A percentile compares a stretch with the other conserved stretches of the same genome.
These are phyloP conservation scores for Vicia faba DNA, from an alignment of 306 rosid genomes.

Conservation along the genomic window DNA sequence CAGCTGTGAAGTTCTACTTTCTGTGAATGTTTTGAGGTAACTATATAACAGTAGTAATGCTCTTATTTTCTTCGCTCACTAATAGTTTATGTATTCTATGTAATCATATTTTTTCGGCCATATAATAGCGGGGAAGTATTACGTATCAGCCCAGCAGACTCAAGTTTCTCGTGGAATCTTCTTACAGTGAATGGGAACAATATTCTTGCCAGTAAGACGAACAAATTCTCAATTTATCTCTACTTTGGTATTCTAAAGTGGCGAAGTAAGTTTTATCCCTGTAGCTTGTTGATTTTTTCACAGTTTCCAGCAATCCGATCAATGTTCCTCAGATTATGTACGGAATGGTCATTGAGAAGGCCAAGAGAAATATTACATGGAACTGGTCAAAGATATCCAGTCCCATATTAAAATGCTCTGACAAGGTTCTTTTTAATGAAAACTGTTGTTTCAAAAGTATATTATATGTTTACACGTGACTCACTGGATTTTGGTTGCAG, in stretches of 20 bases:
- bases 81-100: conserved; percentile 1
- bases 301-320: conserved; percentile 79
- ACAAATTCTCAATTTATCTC: conserved; percentile 31
- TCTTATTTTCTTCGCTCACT: conserved; percentile 12
- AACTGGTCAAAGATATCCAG: conserved; percentile 60
- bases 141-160: conserved; percentile 57
- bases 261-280: conserved; percentile 4
- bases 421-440: conserved; percentile 50
- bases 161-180: conserved; percentile 70
- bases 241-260: conserved; percentile 14
- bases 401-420: conserved; percentile 56
- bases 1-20: conserved; percentile 71
- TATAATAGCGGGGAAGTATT: conserved; percentile 58
- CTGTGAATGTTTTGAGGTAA: conserved; percentile 75
- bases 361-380: conserved; percentile 48
- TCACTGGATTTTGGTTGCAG: conserved; percentile 42
- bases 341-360: conserved; percentile 51
- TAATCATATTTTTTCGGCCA: background rate
- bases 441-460: conserved; percentile 7
- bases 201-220: conserved; percentile 72
- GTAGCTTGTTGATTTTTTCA: conserved; percentile 27
- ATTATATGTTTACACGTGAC: conserved; percentile 22
- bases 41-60: conserved; percentile 13
- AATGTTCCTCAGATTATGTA: conserved; percentile 76
- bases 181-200: conserved; percentile 66